Evolutionary conservation across 2,329 filamentous ascomycete genomes (phyloP), one percentile per base, ranked within the genome.

Genomic region (Xylaria digitata): DNA sequence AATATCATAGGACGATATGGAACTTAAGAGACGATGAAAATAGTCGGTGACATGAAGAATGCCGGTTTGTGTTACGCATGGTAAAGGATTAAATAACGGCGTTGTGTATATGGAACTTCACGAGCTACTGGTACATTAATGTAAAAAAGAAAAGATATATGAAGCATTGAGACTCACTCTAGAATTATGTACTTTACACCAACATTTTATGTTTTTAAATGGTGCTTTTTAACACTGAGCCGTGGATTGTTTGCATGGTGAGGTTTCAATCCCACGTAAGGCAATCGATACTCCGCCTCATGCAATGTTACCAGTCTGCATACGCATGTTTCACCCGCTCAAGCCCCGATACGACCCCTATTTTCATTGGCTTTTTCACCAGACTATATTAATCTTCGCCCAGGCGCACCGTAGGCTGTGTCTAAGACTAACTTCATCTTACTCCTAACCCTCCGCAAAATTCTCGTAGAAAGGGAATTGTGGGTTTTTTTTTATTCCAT

Each of bases 251-350:
- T 30, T 26, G 26, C 26, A 52, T 37, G 9, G 45, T 23, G 13
- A 19, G 3, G n/a, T 23, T 30, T 57, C 26, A 23, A 13, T 43
- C 13, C 37, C 37, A 13, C 15, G 11, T 15, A 1, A 13, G 15
- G 15, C n/a, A 40, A 52, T 32, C 23, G 23, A 40, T 43, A 34
- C 65, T 67, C 61, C 49, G 61, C 65, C 65, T 60, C 65, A 60
- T 60, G 55, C 61, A 40, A 34, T 55, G 60, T 19, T 59, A 56
- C 49, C 46, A 1, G 23, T 42, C 30, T 59, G 64, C 64, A 58
- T 63, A 48, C 17, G 32, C 48, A 53, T 32, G 48, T 21, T 21
- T 57, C 40, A 11, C 42, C n/a, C 17, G 6, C 32, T 42, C 23
- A 66, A 66, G 64, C 64, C 54, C 58, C 54, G 55, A 48, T 46